Conservation (phyloP, 2,329 filamentous ascomycete species). For the Nemania sp. region DNA sequence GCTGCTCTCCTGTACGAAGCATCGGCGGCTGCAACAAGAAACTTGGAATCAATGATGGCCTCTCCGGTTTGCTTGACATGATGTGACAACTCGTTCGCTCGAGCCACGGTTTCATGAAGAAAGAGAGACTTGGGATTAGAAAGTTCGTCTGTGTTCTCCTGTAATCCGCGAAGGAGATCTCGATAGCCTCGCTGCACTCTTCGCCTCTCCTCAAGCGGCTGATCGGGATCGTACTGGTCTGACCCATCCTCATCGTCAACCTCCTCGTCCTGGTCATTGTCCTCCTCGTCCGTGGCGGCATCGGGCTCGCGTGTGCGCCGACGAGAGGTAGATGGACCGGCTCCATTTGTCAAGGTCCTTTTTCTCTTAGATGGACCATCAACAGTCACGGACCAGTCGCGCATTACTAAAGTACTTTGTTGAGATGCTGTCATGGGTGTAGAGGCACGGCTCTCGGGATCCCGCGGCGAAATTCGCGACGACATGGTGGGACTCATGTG, state of each 20-base stretch:
- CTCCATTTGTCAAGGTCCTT: slow-evolving; percentile 36
- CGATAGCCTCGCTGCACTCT: slow-evolving; percentile 70
- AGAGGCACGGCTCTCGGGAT: slow-evolving; percentile 29
- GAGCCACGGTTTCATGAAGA: slow-evolving; percentile 66
- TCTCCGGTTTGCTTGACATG: slow-evolving; percentile 86
- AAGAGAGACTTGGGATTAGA: slow-evolving; percentile 66
- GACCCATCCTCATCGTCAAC: slow-evolving; percentile 28
- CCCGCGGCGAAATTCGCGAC: slow-evolving; percentile 28
- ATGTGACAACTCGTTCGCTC: slow-evolving; percentile 66
- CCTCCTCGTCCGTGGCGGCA: slow-evolving; percentile 22
- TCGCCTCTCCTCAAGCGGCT: slow-evolving; percentile 73
- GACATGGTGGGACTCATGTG: slow-evolving; percentile 25
- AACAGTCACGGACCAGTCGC: slow-evolving; percentile 36
- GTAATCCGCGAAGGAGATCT: slow-evolving; percentile 60
- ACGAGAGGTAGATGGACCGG: slow-evolving; percentile 34
- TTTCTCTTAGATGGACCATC: slow-evolving; percentile 38
- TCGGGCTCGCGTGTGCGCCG: slow-evolving; percentile 38
- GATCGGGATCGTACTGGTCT: slow-evolving; percentile 77
- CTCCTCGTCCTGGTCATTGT: too few species aligned
- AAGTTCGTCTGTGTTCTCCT: slow-evolving; percentile 73
- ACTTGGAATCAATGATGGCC: slow-evolving; percentile 85
- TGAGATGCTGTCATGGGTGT: slow-evolving; percentile 23
- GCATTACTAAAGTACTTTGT: slow-evolving; percentile 35
- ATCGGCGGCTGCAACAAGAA: slow-evolving; percentile 80
- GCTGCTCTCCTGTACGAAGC: slow-evolving; percentile 77